Conservation (phyloP, 768 basidiomycete genomes). For the Lactarius sanguifluus region DNA sequence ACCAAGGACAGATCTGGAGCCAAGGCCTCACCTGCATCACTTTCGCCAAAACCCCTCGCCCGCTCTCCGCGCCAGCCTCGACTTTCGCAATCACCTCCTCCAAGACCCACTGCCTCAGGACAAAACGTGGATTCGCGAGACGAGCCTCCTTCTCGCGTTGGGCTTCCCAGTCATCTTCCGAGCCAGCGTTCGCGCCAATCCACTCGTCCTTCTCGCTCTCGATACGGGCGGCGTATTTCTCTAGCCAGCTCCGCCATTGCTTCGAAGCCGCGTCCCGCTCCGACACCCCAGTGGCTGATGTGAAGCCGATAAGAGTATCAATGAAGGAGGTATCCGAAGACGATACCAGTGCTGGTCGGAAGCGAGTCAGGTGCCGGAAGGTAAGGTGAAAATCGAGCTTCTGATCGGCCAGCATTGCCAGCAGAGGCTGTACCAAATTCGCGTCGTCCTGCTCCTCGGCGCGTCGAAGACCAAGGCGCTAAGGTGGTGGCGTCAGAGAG, state of each 20-base stretch:
- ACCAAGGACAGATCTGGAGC: background rate
- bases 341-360: conserved; percentile 46
- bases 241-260: conserved; percentile 66
- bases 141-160: conserved; percentile 43
- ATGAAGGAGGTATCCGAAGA: conserved; percentile 46
- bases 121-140: conserved; percentile 84
- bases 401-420: conserved; percentile 71
- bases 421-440: conserved; percentile 59
- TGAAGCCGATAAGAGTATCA: conserved; percentile 44
- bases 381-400: conserved; percentile 86
- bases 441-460: conserved; percentile 57
- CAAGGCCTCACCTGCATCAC: conserved; percentile 67
- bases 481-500: background rate
- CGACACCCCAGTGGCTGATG: conserved; percentile 47
- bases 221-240: conserved; percentile 58
- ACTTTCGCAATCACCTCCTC: conserved; percentile 86
- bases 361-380: conserved; percentile 69
- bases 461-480: conserved; percentile 79
- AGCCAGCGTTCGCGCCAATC: conserved; percentile 42
- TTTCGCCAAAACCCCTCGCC: conserved; percentile 70
- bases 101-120: conserved; percentile 92
- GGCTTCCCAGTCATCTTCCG: conserved; percentile 36
- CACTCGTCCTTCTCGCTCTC: conserved; percentile 51
- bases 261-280: conserved; percentile 46
- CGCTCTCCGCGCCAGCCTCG: conserved; percentile 61